Percentiles rank a stretch among this genome's conserved stretches.
Evolutionary conservation across 192 early-diverging fungal species (phyloP).

Genomic region (Podila verticillata): DNA sequence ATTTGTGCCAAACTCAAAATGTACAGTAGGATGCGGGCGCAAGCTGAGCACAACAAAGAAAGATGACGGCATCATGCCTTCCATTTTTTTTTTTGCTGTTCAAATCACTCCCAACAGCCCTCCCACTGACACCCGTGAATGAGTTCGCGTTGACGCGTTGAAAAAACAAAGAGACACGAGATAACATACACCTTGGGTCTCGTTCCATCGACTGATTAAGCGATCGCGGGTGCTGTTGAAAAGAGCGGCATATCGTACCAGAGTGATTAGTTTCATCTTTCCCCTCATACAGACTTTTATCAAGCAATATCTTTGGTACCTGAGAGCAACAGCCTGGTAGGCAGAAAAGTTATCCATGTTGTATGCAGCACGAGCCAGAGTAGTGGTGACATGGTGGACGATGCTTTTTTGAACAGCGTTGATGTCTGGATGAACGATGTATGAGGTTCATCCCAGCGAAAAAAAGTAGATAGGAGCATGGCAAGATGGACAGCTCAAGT

Average conservation of each 20-base stretch:
- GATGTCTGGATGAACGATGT: constrained; percentile 58
- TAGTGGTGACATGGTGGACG: constrained; percentile 89
- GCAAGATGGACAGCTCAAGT: not conserved
- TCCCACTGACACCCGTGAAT: no score
- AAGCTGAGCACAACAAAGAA: not conserved
- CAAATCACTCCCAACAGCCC: not conserved
- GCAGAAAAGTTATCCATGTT: constrained; percentile 94
- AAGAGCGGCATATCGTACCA: not conserved
- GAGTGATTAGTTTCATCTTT: not conserved
- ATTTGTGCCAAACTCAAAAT: not conserved
- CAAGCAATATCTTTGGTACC: constrained; percentile 44
- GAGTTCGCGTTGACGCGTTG: not conserved
- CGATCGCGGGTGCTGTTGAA: constrained; percentile 83
- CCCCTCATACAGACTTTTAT: not conserved
- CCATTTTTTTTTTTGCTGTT: not conserved
- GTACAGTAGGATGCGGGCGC: not conserved
- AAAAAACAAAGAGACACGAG: not conserved
- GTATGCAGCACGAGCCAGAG: constrained; percentile 86
- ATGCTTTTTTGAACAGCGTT: constrained; percentile 86
- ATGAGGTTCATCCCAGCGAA: constrained; percentile 4
- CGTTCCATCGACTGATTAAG: constrained; percentile 94
- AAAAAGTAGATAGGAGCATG: not conserved
- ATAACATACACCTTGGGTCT: constrained; percentile 80
- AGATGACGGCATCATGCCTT: not conserved
- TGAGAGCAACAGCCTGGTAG: constrained; percentile 93